A percentile compares a stretch with the other conserved stretches of the same genome.
These are phyloP conservation scores for Microbotryum violaceum DNA, from an alignment of 1,284 basidiomycete species.

Conservation along the genomic window DNA sequence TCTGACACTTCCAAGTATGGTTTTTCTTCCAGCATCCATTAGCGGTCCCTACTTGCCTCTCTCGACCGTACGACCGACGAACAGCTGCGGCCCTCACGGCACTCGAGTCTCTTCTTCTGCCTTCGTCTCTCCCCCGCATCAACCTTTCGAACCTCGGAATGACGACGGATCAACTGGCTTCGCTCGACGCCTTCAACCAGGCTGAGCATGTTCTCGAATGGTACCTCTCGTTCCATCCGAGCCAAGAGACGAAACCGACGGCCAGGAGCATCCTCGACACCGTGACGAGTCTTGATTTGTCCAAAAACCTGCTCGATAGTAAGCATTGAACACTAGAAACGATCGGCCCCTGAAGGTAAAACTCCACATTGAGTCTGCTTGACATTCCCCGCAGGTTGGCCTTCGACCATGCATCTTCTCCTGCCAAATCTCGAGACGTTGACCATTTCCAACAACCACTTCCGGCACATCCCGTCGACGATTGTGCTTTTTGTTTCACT, in stretches of 20 bases:
- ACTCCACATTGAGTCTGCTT: neutral
- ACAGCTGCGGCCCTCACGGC: neutral
- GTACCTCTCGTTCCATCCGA: neutral
- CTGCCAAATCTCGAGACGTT: neutral
- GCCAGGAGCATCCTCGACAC: neutral
- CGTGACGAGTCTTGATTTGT: neutral
- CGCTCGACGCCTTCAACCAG: neutral
- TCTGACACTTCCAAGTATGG: too few relatives aligned
- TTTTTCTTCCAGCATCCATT: too few relatives aligned
- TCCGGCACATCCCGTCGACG: neutral
- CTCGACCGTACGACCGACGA: too few relatives aligned
- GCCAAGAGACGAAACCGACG: too few relatives aligned
- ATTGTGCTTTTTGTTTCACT: neutral
- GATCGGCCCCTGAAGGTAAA: neutral
- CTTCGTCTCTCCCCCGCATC: neutral
- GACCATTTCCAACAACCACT: neutral
- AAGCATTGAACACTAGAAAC: neutral
- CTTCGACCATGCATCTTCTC: neutral
- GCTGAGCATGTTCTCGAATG: neutral
- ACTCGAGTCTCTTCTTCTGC: neutral
- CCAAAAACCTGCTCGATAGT: neutral
- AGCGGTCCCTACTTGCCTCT: too few relatives aligned
- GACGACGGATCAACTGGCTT: neutral
- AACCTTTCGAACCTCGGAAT: neutral
- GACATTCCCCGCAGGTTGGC: neutral